phyloP scores from a whole-genome alignment of 352 stramenopile species.

The Phytophthora hybrid region DNA sequence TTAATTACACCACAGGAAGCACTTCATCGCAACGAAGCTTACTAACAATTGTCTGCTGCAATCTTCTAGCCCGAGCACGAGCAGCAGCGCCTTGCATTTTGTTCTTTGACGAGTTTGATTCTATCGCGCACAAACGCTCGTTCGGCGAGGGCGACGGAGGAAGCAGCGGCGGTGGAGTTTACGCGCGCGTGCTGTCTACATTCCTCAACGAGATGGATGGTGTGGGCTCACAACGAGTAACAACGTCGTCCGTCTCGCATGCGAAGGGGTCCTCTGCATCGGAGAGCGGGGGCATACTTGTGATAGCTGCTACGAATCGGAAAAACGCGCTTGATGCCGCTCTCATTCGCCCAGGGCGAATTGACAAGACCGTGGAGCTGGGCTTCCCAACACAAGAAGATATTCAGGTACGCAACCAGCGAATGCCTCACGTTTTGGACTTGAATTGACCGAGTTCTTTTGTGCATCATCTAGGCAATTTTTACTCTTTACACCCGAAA shows the following conservation, averaged over 20 bases:
- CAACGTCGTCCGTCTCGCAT: slow-evolving; percentile 27
- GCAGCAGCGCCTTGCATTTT: slow-evolving; percentile 77
- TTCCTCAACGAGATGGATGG: slow-evolving; percentile 91
- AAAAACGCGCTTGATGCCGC: slow-evolving; percentile 74
- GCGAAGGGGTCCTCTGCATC: slow-evolving; percentile 8
- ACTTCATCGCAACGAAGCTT: background rate
- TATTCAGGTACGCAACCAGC: slow-evolving; percentile 36
- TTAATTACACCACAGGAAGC: background rate
- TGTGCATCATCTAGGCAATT: slow-evolving; percentile 58
- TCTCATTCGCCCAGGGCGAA: slow-evolving; percentile 79
- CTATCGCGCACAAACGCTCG: slow-evolving; percentile 81
- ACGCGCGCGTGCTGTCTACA: slow-evolving; percentile 82
- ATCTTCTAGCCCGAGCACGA: slow-evolving; percentile 63
- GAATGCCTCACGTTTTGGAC: background rate
- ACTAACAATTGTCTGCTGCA: slow-evolving; percentile 17
- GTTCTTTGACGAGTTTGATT: slow-evolving; percentile 90
- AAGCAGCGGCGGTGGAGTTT: slow-evolving; percentile 62
- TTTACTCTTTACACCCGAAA: slow-evolving; percentile 65
- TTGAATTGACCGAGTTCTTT: slow-evolving; percentile 17
- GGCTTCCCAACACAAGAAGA: slow-evolving; percentile 60
- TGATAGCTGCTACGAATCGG: slow-evolving; percentile 82
- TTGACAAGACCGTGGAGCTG: slow-evolving; percentile 79
- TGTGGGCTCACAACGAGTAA: slow-evolving; percentile 50
- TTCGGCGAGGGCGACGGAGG: slow-evolving; percentile 57
- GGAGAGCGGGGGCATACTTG: slow-evolving; percentile 56